phyloP scores from a whole-genome alignment of 371 early-diverging fungal genomes.

The Mortierella sp. region DNA sequence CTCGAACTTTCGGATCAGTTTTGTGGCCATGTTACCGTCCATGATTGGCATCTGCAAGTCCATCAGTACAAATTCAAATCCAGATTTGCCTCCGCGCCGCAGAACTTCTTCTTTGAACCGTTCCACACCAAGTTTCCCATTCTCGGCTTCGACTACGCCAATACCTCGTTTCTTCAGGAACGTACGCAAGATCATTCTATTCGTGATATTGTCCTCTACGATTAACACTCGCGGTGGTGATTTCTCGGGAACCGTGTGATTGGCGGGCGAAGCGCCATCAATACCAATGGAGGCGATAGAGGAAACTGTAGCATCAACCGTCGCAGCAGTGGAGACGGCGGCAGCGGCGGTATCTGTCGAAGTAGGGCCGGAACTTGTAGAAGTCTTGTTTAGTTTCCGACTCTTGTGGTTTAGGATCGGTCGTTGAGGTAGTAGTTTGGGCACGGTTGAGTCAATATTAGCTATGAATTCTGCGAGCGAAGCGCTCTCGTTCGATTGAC shows the following conservation, averaged over 20 bases:
- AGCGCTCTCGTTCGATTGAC: neutral
- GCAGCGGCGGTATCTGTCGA: neutral
- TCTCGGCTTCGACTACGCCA: conserved; percentile 57
- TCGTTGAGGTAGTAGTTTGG: conserved; percentile 25
- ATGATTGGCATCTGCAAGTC: conserved; percentile 62
- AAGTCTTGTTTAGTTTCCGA: neutral
- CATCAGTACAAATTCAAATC: conserved; percentile 60
- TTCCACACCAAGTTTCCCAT: conserved; percentile 57
- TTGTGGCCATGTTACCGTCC: conserved; percentile 59
- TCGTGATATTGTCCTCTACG: conserved; percentile 59
- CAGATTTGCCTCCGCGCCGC: conserved; percentile 30
- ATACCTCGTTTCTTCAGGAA: conserved; percentile 58
- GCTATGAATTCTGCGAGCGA: conserved; percentile 5
- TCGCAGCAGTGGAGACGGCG: neutral
- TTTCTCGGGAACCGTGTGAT: neutral
- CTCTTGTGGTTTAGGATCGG: conserved; percentile 26
- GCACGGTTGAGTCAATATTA: conserved; percentile 10
- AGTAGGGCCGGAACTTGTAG: neutral
- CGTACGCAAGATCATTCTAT: conserved; percentile 57
- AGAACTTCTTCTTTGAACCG: conserved; percentile 48
- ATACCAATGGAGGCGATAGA: neutral
- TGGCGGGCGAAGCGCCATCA: neutral
- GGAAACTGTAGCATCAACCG: neutral
- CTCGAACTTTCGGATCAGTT: conserved; percentile 56
- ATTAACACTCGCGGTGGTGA: conserved; percentile 50